Conservation (phyloP, 169 alveolate genomes). For the Pseudocohnilembus persalinus region DNA sequence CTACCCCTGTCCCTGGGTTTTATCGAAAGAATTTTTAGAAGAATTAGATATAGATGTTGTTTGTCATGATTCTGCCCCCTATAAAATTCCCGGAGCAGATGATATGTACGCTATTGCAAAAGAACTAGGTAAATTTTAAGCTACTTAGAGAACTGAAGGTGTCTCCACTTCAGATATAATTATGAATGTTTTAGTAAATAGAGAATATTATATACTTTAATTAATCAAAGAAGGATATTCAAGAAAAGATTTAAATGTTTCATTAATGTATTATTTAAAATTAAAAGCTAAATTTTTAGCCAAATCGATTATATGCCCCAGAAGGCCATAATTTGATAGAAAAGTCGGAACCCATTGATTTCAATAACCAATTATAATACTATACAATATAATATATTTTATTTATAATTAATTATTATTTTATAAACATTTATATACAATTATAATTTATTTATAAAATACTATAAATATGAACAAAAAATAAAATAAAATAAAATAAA, state of each 20-base stretch:
- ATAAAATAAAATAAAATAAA: too few species aligned
- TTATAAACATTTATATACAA: too few species aligned
- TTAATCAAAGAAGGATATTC: neutral
- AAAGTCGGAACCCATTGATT: too few species aligned
- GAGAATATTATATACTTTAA: constrained; percentile 24
- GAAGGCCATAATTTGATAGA: too few species aligned
- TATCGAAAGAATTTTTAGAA: constrained; percentile 53
- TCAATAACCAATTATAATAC: too few species aligned
- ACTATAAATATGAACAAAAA: too few species aligned
- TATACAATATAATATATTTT: too few species aligned
- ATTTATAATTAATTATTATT: too few species aligned
- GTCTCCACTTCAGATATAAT: constrained; percentile 78
- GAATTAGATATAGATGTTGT: constrained; percentile 60
- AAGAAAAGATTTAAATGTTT: neutral
- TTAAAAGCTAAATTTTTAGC: too few species aligned
- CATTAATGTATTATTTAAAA: neutral
- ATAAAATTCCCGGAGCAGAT: constrained; percentile 51
- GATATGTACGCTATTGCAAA: constrained; percentile 70
- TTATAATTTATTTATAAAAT: too few species aligned
- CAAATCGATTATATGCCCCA: neutral
- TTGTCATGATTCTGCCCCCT: constrained; percentile 73
- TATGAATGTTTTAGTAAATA: constrained; percentile 64
- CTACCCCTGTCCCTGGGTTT: constrained; percentile 69
- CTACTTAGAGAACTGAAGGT: constrained; percentile 76
- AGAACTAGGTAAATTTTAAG: constrained; percentile 60